Evolutionary conservation across 1,139 yeast species (phyloP).

Genomic region (Suhomyces atakaporum): DNA sequence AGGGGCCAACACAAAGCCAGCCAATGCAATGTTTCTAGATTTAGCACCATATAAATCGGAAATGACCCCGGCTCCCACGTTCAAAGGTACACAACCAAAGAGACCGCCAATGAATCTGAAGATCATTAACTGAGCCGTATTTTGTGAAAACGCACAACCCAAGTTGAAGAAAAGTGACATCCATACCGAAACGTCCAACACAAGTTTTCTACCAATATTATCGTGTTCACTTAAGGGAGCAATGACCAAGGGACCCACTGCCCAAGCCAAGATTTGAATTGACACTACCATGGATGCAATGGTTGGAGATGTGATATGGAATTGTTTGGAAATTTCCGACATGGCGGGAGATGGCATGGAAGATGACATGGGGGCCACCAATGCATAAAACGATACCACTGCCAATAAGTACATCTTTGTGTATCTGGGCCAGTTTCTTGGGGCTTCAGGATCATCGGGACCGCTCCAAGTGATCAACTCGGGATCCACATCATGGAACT

Average conservation of each 20-base stretch:
- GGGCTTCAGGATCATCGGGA: slow-evolving; percentile 39
- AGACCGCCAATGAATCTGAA: slow-evolving; percentile 43
- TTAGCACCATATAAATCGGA: slow-evolving; percentile 38
- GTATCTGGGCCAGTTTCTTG: slow-evolving; percentile 38
- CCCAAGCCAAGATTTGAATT: slow-evolving; percentile 50
- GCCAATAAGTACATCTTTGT: slow-evolving; percentile 33
- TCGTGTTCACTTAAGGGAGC: slow-evolving; percentile 51
- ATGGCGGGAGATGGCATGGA: slow-evolving; percentile 49
- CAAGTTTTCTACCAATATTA: slow-evolving; percentile 41
- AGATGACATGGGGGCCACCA: slow-evolving; percentile 50
- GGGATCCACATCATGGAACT: slow-evolving; percentile 41
- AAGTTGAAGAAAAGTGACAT: slow-evolving; percentile 36
- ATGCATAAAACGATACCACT: slow-evolving; percentile 43
- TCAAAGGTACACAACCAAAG: slow-evolving; percentile 44
- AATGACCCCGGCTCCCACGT: slow-evolving; percentile 47
- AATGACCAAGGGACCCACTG: slow-evolving; percentile 45
- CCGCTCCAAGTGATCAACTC: slow-evolving; percentile 48
- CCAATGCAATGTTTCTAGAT: slow-evolving; percentile 41
- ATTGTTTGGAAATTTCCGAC: slow-evolving; percentile 35
- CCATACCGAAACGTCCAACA: slow-evolving; percentile 40
- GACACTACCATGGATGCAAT: slow-evolving; percentile 44
- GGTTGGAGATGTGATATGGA: slow-evolving; percentile 32
- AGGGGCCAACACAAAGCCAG: slow-evolving; percentile 45
- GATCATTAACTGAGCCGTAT: slow-evolving; percentile 42
- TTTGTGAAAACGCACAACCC: slow-evolving; percentile 44